Conservation (phyloP, 176 grass and related monocot species). For the Hsuehochloa calcarea region DNA sequence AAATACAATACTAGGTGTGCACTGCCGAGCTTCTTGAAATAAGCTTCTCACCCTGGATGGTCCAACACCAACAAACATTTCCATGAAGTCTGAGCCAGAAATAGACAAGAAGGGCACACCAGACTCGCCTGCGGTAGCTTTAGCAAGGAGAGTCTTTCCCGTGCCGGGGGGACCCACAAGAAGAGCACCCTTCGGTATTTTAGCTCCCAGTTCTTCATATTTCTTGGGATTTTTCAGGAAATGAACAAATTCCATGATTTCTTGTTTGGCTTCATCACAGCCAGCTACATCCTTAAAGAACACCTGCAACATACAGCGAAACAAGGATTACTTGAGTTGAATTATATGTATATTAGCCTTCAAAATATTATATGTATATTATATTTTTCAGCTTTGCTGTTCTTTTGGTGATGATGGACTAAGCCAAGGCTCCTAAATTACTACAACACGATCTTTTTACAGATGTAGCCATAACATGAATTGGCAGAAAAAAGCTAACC, state of each 20-base stretch:
- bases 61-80: conserved; percentile 99
- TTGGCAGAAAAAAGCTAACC: conserved; percentile 40
- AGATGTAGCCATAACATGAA: conserved; percentile 10
- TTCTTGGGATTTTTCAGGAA: conserved; percentile 96
- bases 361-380: not conserved
- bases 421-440: conserved; percentile 15
- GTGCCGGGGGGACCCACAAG: conserved; percentile 88
- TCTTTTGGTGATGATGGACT: conserved; percentile 26
- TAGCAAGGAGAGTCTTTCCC: conserved; percentile 92
- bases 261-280: conserved; percentile 96
- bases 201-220: conserved; percentile 89
- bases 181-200: conserved; percentile 96
- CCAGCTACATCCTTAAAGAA: conserved; percentile 97
- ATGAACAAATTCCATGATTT: conserved; percentile 99
- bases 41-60: conserved; percentile 82
- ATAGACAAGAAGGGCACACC: conserved; percentile 87
- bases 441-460: not conserved
- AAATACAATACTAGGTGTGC: conserved; percentile 87
- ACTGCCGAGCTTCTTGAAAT: conserved; percentile 83
- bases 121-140: conserved; percentile 94
- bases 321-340: conserved; percentile 7
- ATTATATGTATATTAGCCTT: not conserved
- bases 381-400: conserved; percentile 3
- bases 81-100: conserved; percentile 88
- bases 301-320: conserved; percentile 50